These are phyloP conservation scores for Ophiostoma tasmaniense DNA, from an alignment of 2,329 filamentous ascomycete species.

Conservation along the genomic window DNA sequence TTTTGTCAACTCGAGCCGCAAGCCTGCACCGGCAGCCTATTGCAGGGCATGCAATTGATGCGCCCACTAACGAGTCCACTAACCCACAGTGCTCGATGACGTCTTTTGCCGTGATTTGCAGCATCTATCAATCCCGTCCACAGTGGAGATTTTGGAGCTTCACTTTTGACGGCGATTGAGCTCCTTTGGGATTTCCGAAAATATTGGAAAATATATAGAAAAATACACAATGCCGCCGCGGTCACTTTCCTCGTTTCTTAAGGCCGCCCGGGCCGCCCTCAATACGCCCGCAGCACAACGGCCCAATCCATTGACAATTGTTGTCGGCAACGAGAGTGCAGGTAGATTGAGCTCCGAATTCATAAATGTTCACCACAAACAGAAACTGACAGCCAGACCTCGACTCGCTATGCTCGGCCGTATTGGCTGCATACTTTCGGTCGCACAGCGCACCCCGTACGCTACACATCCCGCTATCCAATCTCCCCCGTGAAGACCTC, in stretches of 20 bases:
- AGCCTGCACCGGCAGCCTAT: background rate
- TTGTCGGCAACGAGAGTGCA: conserved; percentile 60
- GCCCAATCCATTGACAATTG: conserved; percentile 46
- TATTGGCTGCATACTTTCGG: conserved; percentile 66
- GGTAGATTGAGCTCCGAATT: conserved; percentile 31
- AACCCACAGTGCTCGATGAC: background rate
- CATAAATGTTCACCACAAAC: background rate
- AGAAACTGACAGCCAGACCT: conserved; percentile 46
- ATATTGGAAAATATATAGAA: background rate
- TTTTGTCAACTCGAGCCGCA: background rate
- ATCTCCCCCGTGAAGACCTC: conserved; percentile 61
- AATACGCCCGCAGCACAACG: conserved; percentile 35
- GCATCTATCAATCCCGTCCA: background rate
- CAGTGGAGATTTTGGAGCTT: conserved; percentile 2
- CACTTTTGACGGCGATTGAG: background rate
- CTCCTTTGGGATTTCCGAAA: background rate
- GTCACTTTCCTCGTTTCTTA: conserved; percentile 44
- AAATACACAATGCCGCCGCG: conserved; percentile 12
- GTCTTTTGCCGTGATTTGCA: background rate
- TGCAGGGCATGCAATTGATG: background rate
- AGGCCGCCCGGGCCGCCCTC: conserved; percentile 41
- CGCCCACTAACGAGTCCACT: background rate
- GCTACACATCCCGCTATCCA: conserved; percentile 64
- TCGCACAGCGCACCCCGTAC: conserved; percentile 42
- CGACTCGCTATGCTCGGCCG: conserved; percentile 67